phyloP scores from a whole-genome alignment of 371 early-diverging fungal genomes.

The Mucor indicus region DNA sequence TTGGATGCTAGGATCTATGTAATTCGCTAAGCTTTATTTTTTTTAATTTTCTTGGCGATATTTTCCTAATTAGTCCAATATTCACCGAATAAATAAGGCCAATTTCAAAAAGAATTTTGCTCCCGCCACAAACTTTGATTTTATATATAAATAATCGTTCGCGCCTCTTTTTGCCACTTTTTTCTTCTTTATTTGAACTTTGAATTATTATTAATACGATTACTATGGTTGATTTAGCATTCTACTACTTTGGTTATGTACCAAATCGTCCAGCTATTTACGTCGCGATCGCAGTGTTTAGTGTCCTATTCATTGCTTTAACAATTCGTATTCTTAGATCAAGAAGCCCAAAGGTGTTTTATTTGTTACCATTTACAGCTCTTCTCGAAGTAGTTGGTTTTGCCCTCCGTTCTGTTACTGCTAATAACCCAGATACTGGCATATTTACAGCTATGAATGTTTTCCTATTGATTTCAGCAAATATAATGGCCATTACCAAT shows the following conservation, averaged over 20 bases:
- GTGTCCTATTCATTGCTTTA: not conserved
- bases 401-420: not conserved
- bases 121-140: too few relatives aligned
- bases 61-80: too few relatives aligned
- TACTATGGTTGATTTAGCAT: too few relatives aligned
- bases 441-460: slow-evolving; percentile 1
- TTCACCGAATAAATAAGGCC: too few relatives aligned
- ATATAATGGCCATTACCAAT: not conserved
- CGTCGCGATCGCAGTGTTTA: slow-evolving; percentile 1
- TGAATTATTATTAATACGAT: too few relatives aligned
- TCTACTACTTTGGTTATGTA: slow-evolving; percentile 4
- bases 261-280: not conserved
- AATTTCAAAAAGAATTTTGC: too few relatives aligned
- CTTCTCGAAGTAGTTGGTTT: not conserved
- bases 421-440: not conserved
- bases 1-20: too few relatives aligned
- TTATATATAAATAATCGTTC: too few relatives aligned
- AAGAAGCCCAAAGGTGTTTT: not conserved
- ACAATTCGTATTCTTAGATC: not conserved
- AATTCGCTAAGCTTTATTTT: too few relatives aligned
- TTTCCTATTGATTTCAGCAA: slow-evolving; percentile 3
- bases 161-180: too few relatives aligned
- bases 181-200: too few relatives aligned
- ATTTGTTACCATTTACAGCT: not conserved
- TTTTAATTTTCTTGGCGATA: too few relatives aligned